Conservation (phyloP, 2,329 filamentous ascomycete genomes). For the Paecilomyces dactylethromorphus region DNA sequence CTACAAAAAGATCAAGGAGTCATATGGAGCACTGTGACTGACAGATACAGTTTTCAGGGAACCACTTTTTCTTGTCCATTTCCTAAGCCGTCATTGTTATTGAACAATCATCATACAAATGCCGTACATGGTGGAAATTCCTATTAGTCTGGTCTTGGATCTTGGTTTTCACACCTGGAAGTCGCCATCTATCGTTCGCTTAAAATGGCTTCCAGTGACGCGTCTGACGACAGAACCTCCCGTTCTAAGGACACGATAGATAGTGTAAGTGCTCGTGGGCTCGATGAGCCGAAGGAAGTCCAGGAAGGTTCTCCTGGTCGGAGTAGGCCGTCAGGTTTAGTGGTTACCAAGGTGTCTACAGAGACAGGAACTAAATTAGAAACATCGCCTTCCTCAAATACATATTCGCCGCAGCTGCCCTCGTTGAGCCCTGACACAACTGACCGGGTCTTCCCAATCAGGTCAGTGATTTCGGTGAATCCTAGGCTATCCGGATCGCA, state of each 20-base stretch:
- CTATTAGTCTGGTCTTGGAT: neutral
- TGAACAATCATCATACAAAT: neutral
- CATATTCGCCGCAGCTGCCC: slow-evolving; percentile 10
- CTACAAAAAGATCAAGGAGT: neutral
- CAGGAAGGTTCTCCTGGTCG: neutral
- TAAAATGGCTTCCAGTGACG: neutral
- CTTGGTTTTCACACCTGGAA: neutral
- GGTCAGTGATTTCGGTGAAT: slow-evolving; percentile 67
- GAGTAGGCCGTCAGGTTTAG: neutral
- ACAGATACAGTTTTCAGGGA: neutral
- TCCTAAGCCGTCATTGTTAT: neutral
- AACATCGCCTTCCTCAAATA: slow-evolving; percentile 1
- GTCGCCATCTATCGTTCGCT: neutral
- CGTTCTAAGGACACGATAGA: neutral
- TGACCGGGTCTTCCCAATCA: slow-evolving; percentile 72
- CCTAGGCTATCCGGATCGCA: slow-evolving; percentile 26
- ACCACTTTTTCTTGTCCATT: neutral
- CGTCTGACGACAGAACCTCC: neutral
- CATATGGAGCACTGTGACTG: neutral
- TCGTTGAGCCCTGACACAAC: slow-evolving; percentile 23
- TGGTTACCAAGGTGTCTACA: neutral
- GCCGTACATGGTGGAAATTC: neutral
- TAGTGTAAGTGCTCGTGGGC: neutral
- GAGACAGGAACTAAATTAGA: neutral
- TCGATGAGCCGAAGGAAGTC: neutral